phyloP scores from a whole-genome alignment of 2,329 filamentous ascomycete genomes.

The Cryoendolithus antarcticus region DNA sequence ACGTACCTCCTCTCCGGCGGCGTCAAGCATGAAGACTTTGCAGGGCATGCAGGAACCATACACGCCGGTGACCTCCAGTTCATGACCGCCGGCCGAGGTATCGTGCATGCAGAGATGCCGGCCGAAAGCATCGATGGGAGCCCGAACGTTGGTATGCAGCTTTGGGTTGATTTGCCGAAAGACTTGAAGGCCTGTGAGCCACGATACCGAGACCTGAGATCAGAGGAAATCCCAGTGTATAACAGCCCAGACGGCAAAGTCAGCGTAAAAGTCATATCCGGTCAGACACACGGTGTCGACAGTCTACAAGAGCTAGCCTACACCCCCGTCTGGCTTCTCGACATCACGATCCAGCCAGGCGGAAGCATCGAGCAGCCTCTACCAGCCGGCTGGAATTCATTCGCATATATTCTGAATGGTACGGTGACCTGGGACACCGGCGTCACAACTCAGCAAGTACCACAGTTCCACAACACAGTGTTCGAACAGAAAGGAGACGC shows the following conservation, averaged over 20 bases:
- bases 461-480: conserved; percentile 75
- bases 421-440: conserved; percentile 50
- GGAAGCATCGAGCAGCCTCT: conserved; percentile 63
- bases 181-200: conserved; percentile 80
- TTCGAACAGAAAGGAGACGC: conserved; percentile 70
- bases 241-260: conserved; percentile 61
- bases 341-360: conserved; percentile 68
- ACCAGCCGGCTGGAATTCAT: conserved; percentile 76
- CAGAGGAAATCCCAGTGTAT: conserved; percentile 66
- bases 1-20: conserved; percentile 80
- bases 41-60: conserved; percentile 73
- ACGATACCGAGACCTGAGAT: conserved; percentile 74
- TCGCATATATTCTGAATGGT: conserved; percentile 75
- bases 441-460: conserved; percentile 39
- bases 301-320: conserved; percentile 84
- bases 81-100: conserved; percentile 88
- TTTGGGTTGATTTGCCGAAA: conserved; percentile 86
- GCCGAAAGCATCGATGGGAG: conserved; percentile 61
- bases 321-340: conserved; percentile 92
- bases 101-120: conserved; percentile 95
- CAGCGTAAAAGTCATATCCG: conserved; percentile 79
- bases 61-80: conserved; percentile 85
- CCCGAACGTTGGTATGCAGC: conserved; percentile 75
- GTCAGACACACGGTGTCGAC: conserved; percentile 71
- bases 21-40: conserved; percentile 87